Base-by-base conservation (phyloP, 805 yeast genomes). In the Metschnikowia bowlesiae region DNA sequence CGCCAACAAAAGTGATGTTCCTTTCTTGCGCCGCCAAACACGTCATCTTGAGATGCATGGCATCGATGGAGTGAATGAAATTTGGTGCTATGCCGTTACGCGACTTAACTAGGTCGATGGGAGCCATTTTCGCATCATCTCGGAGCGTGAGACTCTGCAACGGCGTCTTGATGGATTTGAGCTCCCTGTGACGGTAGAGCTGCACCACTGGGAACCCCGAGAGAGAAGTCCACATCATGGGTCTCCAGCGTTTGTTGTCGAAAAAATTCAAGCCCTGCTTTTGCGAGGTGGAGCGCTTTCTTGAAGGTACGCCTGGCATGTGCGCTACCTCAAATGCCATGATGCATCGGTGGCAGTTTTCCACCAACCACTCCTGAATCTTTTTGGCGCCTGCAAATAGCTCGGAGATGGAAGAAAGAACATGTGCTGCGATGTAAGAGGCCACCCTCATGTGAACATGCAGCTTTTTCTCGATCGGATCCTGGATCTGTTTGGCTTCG, bases 141-240 rank as follows among this genome's bases (percentile, higher is more conserved):
- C 53, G 54, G n/a, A 66, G 44, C 6, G 53, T 51, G 4, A 66
- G 48, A 11, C 33, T 49, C 44, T 68, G 73, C 32, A 68, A 54
- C 4, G 62, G 43, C 2, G 73, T 64, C 4, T 46, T 48, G 5
- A 64, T 31, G 14, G 48, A 49, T 9, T 42, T 50, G 16, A 44
- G 53, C n/a, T 44, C 47, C 26, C 59, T 49, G 29, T 56, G 58
- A 4, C 56, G 53, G 56, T 74, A 73, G 14, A 63, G 52, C 49
- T 74, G 78, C 3, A 73, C 62, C 6, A 74, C 68, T 0, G 78
- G 78, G 39, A 73, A 68, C 9, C 77, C 76, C 1, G 71, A 59
- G 3, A 68, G 50, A 0, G 76, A 53, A 2, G 73, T 71, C 78
- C 78, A 74, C 65, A 65, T 69, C 69, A 74, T 67, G 13, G 73